These are phyloP conservation scores for Coprinopsis strossmayeri DNA, from an alignment of 768 basidiomycete species.

Conservation along the genomic window DNA sequence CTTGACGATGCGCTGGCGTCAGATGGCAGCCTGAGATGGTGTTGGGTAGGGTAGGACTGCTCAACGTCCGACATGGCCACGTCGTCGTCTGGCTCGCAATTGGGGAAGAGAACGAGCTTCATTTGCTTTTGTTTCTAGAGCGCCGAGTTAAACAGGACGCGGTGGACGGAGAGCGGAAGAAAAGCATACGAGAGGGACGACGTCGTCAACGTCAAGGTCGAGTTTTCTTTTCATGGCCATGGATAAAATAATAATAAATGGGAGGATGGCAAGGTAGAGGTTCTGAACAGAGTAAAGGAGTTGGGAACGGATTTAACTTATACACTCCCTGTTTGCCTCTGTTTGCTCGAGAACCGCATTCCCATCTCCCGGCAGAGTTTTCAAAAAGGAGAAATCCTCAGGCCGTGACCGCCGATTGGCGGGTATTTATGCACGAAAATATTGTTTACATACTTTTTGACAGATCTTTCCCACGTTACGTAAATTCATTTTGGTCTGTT, in stretches of 20 bases:
- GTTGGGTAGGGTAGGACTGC: constrained; percentile 42
- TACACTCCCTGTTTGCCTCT: constrained; percentile 22
- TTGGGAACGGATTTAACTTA: constrained; percentile 16
- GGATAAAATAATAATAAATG: constrained; percentile 12
- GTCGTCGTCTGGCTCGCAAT: constrained; percentile 55
- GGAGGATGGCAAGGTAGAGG: constrained; percentile 12
- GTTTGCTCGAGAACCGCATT: constrained; percentile 8
- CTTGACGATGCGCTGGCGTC: constrained; percentile 50
- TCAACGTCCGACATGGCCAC: constrained; percentile 69
- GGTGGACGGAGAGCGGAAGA: constrained; percentile 8
- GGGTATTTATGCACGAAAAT: background rate
- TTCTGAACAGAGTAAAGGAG: constrained; percentile 9
- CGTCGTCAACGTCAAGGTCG: constrained; percentile 49
- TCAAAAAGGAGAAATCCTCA: background rate
- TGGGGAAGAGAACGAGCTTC: constrained; percentile 72
- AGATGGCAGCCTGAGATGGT: constrained; percentile 60
- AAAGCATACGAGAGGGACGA: constrained; percentile 39
- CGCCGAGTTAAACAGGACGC: constrained; percentile 17
- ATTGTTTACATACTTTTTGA: background rate
- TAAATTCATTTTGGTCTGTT: background rate
- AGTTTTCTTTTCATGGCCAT: constrained; percentile 81
- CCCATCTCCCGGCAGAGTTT: constrained; percentile 2
- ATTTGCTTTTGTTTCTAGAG: constrained; percentile 57
- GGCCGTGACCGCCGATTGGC: constrained; percentile 7
- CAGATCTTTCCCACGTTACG: background rate